These are phyloP conservation scores for Ustilago curta DNA, from an alignment of 1,284 basidiomycete species.

Conservation along the genomic window DNA sequence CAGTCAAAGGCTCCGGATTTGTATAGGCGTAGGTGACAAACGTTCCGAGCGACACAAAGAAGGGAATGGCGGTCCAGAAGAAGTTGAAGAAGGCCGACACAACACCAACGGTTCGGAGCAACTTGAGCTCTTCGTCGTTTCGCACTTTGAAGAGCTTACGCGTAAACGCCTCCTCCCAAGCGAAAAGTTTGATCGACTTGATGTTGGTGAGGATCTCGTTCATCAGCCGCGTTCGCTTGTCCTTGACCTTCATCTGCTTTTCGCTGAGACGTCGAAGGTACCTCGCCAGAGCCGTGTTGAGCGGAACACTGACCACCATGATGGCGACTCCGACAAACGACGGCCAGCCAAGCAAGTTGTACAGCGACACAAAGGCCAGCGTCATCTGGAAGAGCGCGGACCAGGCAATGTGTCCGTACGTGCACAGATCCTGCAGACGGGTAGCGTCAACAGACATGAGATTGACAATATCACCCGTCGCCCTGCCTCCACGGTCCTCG, in stretches of 20 bases:
- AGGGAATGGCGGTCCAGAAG: conserved; percentile 78
- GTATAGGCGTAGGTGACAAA: conserved; percentile 84
- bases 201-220: conserved; percentile 67
- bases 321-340: conserved; percentile 85
- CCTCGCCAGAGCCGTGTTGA: conserved; percentile 81
- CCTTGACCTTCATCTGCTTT: conserved; percentile 89
- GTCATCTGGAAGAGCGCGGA: conserved; percentile 74
- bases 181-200: conserved; percentile 67
- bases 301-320: conserved; percentile 76
- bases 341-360: conserved; percentile 81
- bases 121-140: conserved; percentile 77
- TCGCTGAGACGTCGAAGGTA: conserved; percentile 79
- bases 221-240: conserved; percentile 72
- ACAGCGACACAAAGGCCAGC: conserved; percentile 74
- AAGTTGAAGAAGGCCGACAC: conserved; percentile 79
- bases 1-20: conserved; percentile 76
- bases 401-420: conserved; percentile 82
- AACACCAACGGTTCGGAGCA: conserved; percentile 81
- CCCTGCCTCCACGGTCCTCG: conserved; percentile 82
- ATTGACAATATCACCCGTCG: conserved; percentile 85
- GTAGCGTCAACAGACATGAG: conserved; percentile 93
- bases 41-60: conserved; percentile 83
- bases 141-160: conserved; percentile 79
- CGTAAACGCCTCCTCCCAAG: conserved; percentile 70
- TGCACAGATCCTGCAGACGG: conserved; percentile 87